Conservation (phyloP, 2,329 filamentous ascomycete genomes). For the Rhynchosporium agropyri region DNA sequence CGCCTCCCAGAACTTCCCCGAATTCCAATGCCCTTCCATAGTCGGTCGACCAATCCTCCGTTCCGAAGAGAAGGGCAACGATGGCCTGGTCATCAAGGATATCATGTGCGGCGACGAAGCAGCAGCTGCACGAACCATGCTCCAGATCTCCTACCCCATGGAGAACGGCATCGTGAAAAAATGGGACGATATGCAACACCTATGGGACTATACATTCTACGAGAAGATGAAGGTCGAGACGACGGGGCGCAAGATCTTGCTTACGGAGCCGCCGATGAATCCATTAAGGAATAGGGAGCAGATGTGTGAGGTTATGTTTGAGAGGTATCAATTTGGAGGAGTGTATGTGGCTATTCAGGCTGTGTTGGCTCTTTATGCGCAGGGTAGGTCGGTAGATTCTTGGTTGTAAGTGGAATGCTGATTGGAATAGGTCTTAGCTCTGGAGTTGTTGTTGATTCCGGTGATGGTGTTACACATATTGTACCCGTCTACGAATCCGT, state of each 20-base stretch:
- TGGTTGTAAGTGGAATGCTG: slow-evolving; percentile 14
- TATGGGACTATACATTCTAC: slow-evolving; percentile 98
- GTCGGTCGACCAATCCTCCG: slow-evolving; percentile 96
- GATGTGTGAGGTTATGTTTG: slow-evolving; percentile 99
- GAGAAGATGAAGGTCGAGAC: slow-evolving; percentile 96
- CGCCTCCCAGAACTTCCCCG: slow-evolving; percentile 82
- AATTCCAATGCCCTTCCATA: slow-evolving; percentile 97
- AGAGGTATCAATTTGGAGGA: slow-evolving; percentile 92
- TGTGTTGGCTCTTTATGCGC: slow-evolving; percentile 92
- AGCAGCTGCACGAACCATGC: slow-evolving; percentile 91
- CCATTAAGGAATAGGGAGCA: slow-evolving; percentile 94
- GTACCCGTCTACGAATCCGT: slow-evolving; percentile 98
- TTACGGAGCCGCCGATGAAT: slow-evolving; percentile 98
- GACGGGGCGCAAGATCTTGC: slow-evolving; percentile 89
- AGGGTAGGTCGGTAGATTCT: slow-evolving; percentile 60
- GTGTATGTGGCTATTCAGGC: slow-evolving; percentile 99
- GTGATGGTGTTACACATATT: slow-evolving; percentile 97
- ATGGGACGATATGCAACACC: slow-evolving; percentile 99
- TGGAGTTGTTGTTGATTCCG: slow-evolving; percentile 97
- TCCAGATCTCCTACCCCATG: slow-evolving; percentile 99
- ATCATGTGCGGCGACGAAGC: slow-evolving; percentile 99
- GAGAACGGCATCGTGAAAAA: slow-evolving; percentile 99
- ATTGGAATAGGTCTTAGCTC: slow-evolving; percentile 71
- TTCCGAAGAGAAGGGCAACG: slow-evolving; percentile 76
- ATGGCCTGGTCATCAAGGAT: slow-evolving; percentile 84